Percentiles rank a stretch among this genome's conserved stretches.
Conservation (phyloP, 345 rosid species). For the Sonneratia alba region DNA sequence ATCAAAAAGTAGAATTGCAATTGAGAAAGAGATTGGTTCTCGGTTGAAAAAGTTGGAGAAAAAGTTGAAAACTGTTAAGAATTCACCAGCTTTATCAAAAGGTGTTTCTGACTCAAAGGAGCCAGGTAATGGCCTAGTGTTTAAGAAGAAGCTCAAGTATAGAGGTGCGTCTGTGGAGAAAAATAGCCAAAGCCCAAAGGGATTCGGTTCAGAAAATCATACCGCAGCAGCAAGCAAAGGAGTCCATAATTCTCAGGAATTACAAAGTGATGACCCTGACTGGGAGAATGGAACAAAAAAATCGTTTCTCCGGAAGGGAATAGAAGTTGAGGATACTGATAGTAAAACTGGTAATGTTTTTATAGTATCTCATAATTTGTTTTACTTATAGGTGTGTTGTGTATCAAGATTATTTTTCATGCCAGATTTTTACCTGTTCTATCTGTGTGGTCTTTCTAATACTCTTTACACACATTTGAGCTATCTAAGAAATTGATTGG, state of each 20-base stretch:
- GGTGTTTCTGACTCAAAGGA: constrained; percentile 14
- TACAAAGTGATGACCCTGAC: neutral
- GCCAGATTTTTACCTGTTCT: neutral
- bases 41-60: constrained; percentile 51
- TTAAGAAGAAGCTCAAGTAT: constrained; percentile 51
- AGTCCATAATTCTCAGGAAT: neutral
- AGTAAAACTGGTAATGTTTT: constrained; percentile 30
- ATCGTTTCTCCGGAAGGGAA: constrained; percentile 6
- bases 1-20: constrained; percentile 23
- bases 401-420: constrained; percentile 1
- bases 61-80: constrained; percentile 41
- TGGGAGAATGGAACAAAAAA: constrained; percentile 8
- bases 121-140: constrained; percentile 24
- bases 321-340: constrained; percentile 15
- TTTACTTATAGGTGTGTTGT: neutral
- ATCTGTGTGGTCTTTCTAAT: neutral
- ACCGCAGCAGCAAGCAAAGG: neutral
- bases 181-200: constrained; percentile 24
- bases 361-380: neutral
- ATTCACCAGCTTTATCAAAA: constrained; percentile 22
- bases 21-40: constrained; percentile 61
- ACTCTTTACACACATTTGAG: neutral
- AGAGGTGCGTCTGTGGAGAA: constrained; percentile 17
- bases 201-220: constrained; percentile 30
- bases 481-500: constrained; percentile 13